These are phyloP conservation scores for Geranium rotundifolium DNA, from an alignment of 345 rosid species.

Conservation along the genomic window DNA sequence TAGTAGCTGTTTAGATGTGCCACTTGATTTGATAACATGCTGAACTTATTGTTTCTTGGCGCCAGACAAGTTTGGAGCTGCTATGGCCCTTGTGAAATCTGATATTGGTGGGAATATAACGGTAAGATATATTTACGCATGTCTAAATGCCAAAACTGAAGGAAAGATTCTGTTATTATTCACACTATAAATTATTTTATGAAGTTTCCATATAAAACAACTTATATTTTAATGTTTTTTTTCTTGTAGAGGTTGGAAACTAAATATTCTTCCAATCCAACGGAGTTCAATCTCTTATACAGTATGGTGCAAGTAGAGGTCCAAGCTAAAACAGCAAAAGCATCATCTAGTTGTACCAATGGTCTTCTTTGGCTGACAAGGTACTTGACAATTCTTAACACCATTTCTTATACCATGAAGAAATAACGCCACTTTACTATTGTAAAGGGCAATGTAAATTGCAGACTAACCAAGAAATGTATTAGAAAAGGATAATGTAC, in stretches of 20 bases:
- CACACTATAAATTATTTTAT: neutral
- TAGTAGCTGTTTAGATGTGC: neutral
- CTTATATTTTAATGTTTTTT: neutral
- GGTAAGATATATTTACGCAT: constrained; percentile 22
- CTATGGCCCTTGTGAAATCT: constrained; percentile 66
- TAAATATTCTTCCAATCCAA: constrained; percentile 51
- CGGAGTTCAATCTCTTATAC: constrained; percentile 53
- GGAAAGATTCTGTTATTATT: neutral
- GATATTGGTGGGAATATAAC: constrained; percentile 77
- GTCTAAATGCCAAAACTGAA: too few relatives aligned
- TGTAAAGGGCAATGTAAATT: neutral
- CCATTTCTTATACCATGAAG: neutral
- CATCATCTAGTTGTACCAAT: constrained; percentile 79
- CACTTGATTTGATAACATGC: neutral
- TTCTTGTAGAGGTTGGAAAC: constrained; percentile 62
- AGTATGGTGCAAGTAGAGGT: constrained; percentile 61
- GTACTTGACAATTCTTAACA: constrained; percentile 15
- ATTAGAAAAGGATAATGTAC: neutral
- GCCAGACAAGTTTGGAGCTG: constrained; percentile 75
- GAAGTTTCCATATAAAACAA: neutral
- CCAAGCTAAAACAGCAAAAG: constrained; percentile 55
- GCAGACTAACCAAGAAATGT: neutral
- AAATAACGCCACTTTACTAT: neutral
- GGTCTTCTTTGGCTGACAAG: constrained; percentile 95
- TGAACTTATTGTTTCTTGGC: constrained; percentile 1